Percentiles rank a stretch among this genome's conserved stretches.
Conservation (phyloP, 225 moss, liverwort and hornwort genomes). For the Ulota crispa region DNA sequence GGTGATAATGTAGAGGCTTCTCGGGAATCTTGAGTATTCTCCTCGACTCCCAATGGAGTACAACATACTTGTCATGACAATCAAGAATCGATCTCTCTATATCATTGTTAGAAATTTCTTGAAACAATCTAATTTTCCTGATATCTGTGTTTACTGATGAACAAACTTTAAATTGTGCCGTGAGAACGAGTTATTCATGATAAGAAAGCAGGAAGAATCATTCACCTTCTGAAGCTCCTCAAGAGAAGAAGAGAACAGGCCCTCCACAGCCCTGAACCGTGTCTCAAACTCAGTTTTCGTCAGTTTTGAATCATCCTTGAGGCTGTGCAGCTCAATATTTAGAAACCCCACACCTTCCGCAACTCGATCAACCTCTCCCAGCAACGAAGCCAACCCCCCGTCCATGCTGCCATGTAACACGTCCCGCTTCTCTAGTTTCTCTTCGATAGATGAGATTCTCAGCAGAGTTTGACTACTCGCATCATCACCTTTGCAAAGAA, state of each 20-base stretch:
- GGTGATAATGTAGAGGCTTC: not conserved
- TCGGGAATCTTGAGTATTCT: not conserved
- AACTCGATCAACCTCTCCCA: constrained; percentile 44
- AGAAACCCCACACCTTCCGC: constrained; percentile 39
- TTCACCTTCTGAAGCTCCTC: constrained; percentile 42
- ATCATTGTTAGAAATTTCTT: not conserved
- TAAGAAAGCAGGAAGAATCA: not conserved
- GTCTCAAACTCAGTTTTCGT: constrained; percentile 31
- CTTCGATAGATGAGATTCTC: constrained; percentile 40
- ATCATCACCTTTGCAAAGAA: constrained; percentile 28
- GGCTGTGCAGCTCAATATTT: constrained; percentile 39
- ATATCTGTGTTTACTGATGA: not conserved
- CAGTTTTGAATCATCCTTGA: constrained; percentile 35
- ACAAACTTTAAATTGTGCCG: not conserved
- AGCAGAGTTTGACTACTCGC: constrained; percentile 26
- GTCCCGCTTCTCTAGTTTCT: constrained; percentile 35
- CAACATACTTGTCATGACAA: not conserved
- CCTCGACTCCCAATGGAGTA: not conserved
- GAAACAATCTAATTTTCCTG: not conserved
- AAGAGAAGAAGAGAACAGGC: constrained; percentile 29
- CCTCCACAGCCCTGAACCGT: constrained; percentile 32
- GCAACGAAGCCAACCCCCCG: constrained; percentile 24
- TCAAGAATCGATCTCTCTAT: not conserved
- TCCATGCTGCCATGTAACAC: constrained; percentile 28
- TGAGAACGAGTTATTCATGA: not conserved